Base-by-base conservation (phyloP, 2,329 filamentous ascomycete species). In the Phyllosticta citriasiana region DNA sequence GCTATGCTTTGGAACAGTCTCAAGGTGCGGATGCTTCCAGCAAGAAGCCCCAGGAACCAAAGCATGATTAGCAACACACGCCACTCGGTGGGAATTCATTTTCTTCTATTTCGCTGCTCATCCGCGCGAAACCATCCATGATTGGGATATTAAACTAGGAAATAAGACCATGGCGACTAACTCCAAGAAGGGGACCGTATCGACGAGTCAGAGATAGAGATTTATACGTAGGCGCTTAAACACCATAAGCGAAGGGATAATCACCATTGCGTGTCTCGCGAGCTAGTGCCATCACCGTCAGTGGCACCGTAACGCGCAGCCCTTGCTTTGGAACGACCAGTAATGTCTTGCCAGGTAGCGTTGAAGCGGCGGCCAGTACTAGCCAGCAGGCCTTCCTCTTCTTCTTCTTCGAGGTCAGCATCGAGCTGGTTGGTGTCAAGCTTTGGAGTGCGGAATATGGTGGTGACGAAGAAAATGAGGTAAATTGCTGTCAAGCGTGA, bases 381-480 rank as follows among this genome's bases (percentile, higher is more conserved):
- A 0, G 91, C 90, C 55, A 99, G 78, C 56, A 99, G 78, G 10
- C 92, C 90, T 76, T 99, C 94, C 70, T 99, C 94, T 72, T 97
- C 94, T 19, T 93, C 91, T 30, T 87, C 89, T 73, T 96, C 90
- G 16, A 92, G 87, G 70, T 97, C 92, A 64, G 93, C 89, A 65
- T 97, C 94, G 7, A 95, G 73, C 68, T 92, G 86, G 54, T 84
- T 82, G 61, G 93, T 80, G 67, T 93, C 85, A 40, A 96, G 74
- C 69, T 82, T 86, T 0, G 93, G 92, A 1, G 91, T 86, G 52
- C 88, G 85, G 80, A 97, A 87, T 0, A 97, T 76, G 2, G 88
- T 85, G 0, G 89, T 88, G 24, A 91, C 63, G 67, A 96, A 89
- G 12, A 96, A 86, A 60, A 96, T 76, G 9, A 96, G 73, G 74